Percentiles rank a stretch among this genome's conserved stretches.
These are phyloP conservation scores for Morella rubra DNA, from an alignment of 306 rosid genomes.

Conservation along the genomic window DNA sequence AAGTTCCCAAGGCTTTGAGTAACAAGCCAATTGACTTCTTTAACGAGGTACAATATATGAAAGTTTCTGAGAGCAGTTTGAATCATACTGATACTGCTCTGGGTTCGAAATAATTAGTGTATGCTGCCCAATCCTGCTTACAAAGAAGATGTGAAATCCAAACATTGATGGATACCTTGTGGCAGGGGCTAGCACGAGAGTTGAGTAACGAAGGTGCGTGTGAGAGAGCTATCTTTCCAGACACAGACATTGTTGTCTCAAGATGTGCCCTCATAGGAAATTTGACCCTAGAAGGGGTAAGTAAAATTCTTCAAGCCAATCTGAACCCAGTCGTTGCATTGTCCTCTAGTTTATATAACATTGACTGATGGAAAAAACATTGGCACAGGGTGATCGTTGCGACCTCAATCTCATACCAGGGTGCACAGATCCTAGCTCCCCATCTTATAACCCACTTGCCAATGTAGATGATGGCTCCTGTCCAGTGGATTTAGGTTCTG, in stretches of 20 bases:
- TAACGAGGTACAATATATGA: constrained; percentile 56
- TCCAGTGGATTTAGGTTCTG: constrained; percentile 50
- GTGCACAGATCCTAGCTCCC: constrained; percentile 84
- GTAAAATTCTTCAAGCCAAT: constrained; percentile 19
- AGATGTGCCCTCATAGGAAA: constrained; percentile 81
- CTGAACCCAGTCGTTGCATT: neutral
- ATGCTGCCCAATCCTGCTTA: neutral
- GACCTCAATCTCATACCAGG: constrained; percentile 62
- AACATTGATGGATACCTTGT: neutral
- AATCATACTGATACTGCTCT: neutral
- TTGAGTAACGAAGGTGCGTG: constrained; percentile 89
- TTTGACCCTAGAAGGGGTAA: constrained; percentile 79
- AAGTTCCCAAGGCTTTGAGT: constrained; percentile 57
- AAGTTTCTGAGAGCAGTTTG: constrained; percentile 1
- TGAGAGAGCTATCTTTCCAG: constrained; percentile 83
- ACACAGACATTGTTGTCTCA: constrained; percentile 40
- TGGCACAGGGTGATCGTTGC: constrained; percentile 82
- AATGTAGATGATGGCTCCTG: constrained; percentile 92
- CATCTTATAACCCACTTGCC: constrained; percentile 64
- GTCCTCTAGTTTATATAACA: neutral
- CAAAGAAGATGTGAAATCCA: neutral
- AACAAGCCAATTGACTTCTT: constrained; percentile 82
- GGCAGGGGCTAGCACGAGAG: constrained; percentile 78
- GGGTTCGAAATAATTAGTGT: neutral
- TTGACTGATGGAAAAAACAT: constrained; percentile 11